Evolutionary conservation across 2,329 filamentous ascomycete species (phyloP), one percentile per base, ranked within the genome.

Genomic region (Pseudogymnoascus sp.): DNA sequence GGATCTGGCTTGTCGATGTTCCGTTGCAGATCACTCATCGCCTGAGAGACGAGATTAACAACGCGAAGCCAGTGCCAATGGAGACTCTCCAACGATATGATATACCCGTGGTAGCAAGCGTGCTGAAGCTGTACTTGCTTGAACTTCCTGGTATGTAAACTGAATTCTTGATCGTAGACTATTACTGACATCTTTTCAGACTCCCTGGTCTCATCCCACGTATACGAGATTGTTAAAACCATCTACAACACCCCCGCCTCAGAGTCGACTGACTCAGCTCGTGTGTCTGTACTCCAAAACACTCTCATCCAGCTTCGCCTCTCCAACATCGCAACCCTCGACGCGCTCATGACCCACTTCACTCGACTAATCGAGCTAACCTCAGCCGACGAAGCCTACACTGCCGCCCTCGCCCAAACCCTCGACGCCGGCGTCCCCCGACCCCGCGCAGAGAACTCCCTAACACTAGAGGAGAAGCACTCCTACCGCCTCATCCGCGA

Each of bases 191-290:
- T 16, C 7, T 18, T 1, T 12, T 3, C 68, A 95, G 95, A 99
- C 76, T 97, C 95, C n/a, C 83, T 99, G 65, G 93, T 99, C 65
- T 97, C 95, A 63, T 96, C 92, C 41, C 93, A 97, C 74, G 92
- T 99, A 63, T 99, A 99, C 75, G 96, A 99, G 78, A 97, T 99
- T 72, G 88, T 99, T 73, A 93, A 96, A 78, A 97, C 92, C 1
- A 96, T 99, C 67, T 99, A 99, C 79, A 88, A 87, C 55, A 92
- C 90, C 12, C 88, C 91, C 11, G 82, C 89, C 55, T 83, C 89
- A 43, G 91, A 96, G 63, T 83, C 85, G 14, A 86, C 87, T 3
- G 90, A 96, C 69, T 82, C 87, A 60, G 87, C 90, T 11, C 89
- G 95, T 61, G 84, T 99, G 67, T 89, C 92, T 62, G 91, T 97